phyloP scores from a whole-genome alignment of 2,329 filamentous ascomycete genomes.

The Claviceps sp. region DNA sequence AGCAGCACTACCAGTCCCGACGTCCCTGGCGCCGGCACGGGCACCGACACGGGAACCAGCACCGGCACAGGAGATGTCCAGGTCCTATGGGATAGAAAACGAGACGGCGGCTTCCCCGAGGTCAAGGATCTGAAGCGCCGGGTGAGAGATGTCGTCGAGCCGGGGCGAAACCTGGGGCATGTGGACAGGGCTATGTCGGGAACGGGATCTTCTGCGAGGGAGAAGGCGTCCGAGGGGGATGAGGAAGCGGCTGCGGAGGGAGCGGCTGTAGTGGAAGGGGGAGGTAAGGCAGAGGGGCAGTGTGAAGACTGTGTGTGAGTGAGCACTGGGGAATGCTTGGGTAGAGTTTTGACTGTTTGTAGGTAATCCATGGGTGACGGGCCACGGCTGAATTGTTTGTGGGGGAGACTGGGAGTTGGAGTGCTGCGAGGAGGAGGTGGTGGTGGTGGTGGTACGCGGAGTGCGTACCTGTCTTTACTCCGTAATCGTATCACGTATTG shows the following conservation, averaged over 20 bases:
- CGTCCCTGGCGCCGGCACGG: no score
- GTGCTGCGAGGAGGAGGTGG: no score
- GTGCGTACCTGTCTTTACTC: no score
- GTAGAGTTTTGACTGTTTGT: no score
- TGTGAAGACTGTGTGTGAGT: neutral
- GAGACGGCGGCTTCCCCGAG: constrained; percentile 83
- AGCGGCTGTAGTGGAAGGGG: neutral
- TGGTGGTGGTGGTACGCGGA: no score
- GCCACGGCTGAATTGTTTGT: no score
- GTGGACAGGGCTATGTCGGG: constrained; percentile 39
- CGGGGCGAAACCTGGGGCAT: constrained; percentile 66
- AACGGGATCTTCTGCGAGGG: no score
- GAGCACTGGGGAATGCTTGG: neutral
- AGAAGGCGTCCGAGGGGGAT: constrained; percentile 1
- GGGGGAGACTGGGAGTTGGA: no score
- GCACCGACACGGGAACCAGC: neutral
- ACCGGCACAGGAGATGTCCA: constrained; percentile 8
- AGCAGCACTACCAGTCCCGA: no score
- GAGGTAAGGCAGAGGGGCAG: neutral
- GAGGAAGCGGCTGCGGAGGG: neutral
- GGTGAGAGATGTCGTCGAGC: constrained; percentile 72
- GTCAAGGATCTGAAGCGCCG: constrained; percentile 81
- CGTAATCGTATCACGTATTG: no score
- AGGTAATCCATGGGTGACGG: no score
- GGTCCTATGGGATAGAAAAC: constrained; percentile 76